phyloP scores from a whole-genome alignment of 1,284 basidiomycete genomes.

The Tilletia horrida region DNA sequence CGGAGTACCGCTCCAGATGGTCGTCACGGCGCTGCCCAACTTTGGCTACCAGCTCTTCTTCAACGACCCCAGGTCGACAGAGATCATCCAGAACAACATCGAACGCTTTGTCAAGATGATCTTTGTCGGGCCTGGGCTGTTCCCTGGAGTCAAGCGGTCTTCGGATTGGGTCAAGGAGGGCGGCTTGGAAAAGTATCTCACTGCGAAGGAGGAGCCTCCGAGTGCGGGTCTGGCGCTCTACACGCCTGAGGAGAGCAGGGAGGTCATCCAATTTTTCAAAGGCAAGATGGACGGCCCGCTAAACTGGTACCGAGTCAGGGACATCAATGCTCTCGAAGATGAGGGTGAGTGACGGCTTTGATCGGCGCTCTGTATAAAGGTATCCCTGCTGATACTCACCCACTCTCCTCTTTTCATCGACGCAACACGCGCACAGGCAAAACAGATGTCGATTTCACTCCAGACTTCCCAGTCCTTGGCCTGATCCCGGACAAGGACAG shows the following conservation, averaged over 20 bases:
- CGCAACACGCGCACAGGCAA: background rate
- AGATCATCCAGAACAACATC: conserved; percentile 39
- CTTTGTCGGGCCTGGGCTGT: conserved; percentile 36
- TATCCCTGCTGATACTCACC: no score
- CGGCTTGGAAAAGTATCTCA: conserved; percentile 37
- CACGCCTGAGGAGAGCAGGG: conserved; percentile 28
- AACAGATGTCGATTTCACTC: no score
- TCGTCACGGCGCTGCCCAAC: conserved; percentile 32
- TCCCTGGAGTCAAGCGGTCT: conserved; percentile 28
- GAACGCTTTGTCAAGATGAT: conserved; percentile 39
- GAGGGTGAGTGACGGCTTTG: conserved; percentile 24
- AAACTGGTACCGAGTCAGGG: conserved; percentile 43
- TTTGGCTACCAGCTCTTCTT: conserved; percentile 48
- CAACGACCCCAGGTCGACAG: conserved; percentile 33
- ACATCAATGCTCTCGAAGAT: conserved; percentile 41
- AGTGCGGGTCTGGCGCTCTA: conserved; percentile 16
- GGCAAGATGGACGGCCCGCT: conserved; percentile 43
- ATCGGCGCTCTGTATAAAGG: no score
- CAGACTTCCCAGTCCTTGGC: background rate
- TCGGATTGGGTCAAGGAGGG: conserved; percentile 34
- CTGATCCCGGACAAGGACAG: conserved; percentile 16
- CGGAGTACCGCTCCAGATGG: conserved; percentile 27
- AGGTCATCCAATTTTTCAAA: conserved; percentile 31
- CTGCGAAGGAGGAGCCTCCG: conserved; percentile 25
- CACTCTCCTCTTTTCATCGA: background rate